Evolutionary conservation across 1,284 basidiomycete species (phyloP).

Genomic region (Cryptococcus sp.): DNA sequence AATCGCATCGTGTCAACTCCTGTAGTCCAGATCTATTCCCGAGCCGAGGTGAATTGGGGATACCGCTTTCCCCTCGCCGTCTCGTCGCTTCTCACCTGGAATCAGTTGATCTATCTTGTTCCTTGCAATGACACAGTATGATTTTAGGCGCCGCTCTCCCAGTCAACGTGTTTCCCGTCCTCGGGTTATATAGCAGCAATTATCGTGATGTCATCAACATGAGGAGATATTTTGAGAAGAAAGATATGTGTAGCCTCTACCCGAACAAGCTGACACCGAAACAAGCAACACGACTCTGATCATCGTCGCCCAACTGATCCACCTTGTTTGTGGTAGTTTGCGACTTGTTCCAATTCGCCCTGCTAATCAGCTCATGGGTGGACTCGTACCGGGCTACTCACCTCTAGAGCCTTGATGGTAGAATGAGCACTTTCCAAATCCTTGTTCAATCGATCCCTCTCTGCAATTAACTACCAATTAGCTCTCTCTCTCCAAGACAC

Average conservation of each 20-base stretch:
- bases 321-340: constrained; percentile 64
- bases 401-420: constrained; percentile 81
- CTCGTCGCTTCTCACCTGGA: too few relatives aligned
- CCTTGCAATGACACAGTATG: too few relatives aligned
- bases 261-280: not conserved
- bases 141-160: too few relatives aligned
- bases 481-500: not conserved
- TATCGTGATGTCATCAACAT: constrained; percentile 2
- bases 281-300: not conserved
- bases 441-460: constrained; percentile 95
- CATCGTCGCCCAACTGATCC: constrained; percentile 38
- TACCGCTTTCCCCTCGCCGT: too few relatives aligned
- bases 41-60: too few relatives aligned
- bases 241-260: not conserved
- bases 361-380: constrained; percentile 7
- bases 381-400: constrained; percentile 10
- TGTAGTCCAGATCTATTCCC: too few relatives aligned
- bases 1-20: too few relatives aligned
- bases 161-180: too few relatives aligned
- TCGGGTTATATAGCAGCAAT: too few relatives aligned
- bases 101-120: too few relatives aligned
- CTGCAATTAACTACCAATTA: constrained; percentile 73
- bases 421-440: constrained; percentile 84
- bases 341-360: constrained; percentile 79
- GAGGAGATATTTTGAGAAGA: not conserved